Evolutionary conservation across 2,329 filamentous ascomycete species (phyloP).

Genomic region (Xenosphaeropsis pyriputrescens): DNA sequence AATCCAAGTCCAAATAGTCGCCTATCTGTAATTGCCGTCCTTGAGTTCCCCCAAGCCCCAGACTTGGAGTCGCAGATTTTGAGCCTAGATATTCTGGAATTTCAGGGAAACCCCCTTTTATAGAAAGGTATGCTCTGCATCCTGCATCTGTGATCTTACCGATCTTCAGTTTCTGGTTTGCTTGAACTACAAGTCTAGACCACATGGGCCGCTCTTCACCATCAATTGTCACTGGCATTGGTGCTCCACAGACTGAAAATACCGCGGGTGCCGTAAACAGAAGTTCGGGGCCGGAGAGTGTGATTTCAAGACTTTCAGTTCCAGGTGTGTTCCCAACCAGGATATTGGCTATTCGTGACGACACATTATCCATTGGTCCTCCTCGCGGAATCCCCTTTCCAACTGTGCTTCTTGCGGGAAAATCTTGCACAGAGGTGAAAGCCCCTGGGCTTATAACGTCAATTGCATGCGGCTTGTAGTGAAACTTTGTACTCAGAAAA

Average conservation of each 20-base stretch:
- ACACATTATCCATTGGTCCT: constrained; percentile 23
- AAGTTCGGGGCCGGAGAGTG: constrained; percentile 41
- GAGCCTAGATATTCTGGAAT: constrained; percentile 28
- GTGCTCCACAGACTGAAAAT: constrained; percentile 40
- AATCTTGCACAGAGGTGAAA: constrained; percentile 25
- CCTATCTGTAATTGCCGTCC: constrained; percentile 10
- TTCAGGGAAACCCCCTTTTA: constrained; percentile 35
- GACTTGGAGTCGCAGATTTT: constrained; percentile 27
- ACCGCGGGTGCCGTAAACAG: constrained; percentile 36
- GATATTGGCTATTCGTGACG: constrained; percentile 32
- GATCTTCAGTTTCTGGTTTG: constrained; percentile 36
- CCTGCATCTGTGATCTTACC: constrained; percentile 35
- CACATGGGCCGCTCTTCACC: constrained; percentile 34
- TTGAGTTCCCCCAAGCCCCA: constrained; percentile 29
- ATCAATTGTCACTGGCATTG: constrained; percentile 35
- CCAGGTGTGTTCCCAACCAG: constrained; percentile 38
- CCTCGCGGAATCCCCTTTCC: constrained; percentile 24
- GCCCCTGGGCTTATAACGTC: constrained; percentile 22
- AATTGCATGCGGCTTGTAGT: constrained; percentile 14
- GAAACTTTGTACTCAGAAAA: constrained; percentile 18
- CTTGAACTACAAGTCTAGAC: constrained; percentile 31
- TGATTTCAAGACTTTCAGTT: constrained; percentile 43
- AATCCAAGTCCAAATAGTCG: constrained; percentile 6
- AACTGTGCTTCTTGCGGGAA: constrained; percentile 21
- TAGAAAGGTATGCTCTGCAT: constrained; percentile 41